Evolutionary conservation across 2,329 filamentous ascomycete species (phyloP), one percentile per base, ranked within the genome.

Genomic region (Raffaelea ambrosiae): DNA sequence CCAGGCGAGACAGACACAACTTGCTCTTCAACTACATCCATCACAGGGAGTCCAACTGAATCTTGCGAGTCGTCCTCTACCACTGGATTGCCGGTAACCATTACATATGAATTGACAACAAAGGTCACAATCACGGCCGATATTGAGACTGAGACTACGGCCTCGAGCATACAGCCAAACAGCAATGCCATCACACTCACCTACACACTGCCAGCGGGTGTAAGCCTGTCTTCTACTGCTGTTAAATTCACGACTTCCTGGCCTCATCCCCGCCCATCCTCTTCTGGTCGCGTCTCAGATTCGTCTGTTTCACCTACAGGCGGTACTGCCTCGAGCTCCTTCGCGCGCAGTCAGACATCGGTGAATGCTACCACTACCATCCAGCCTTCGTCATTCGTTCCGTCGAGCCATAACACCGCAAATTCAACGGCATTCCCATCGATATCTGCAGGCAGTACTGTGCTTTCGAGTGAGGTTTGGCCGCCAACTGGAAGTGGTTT

Each of bases 111-210:
- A 2, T 14, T 49, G 16, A 44, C 47, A 1, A 53, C 51, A 3
- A 33, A 43, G n/a, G 42, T 46, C 3, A 51, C 50, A 3, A 18
- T 52, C 1, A 48, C 51, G n/a, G n/a, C n/a, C 0, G 16, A 48
- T 4, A 44, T 13, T 13, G 7, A 29, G 26, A 7, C 26, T 13
- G 7, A 7, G 26, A 46, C 40, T 20, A 44, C 42, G 8, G 40
- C 43, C 9, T 26, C 48, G 4, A 41, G 49, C 11, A 41, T 7
- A 13, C 26, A 29, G 26, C 26, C 26, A 29, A n/a, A 43, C 4
- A 35, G 51, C 3, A 50, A 53, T 43, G 39, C 46, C 13, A 42
- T 58, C 5, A 52, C 53, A 4, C 48, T 58, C 44, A 58, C 57
- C 5, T 58, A 58, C 48, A 59, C 55, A 0, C 44, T 59, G 9